Percentiles rank a stretch among this genome's conserved stretches.
These are phyloP conservation scores for Diplodia intermedia DNA, from an alignment of 2,329 filamentous ascomycete species.

Conservation along the genomic window DNA sequence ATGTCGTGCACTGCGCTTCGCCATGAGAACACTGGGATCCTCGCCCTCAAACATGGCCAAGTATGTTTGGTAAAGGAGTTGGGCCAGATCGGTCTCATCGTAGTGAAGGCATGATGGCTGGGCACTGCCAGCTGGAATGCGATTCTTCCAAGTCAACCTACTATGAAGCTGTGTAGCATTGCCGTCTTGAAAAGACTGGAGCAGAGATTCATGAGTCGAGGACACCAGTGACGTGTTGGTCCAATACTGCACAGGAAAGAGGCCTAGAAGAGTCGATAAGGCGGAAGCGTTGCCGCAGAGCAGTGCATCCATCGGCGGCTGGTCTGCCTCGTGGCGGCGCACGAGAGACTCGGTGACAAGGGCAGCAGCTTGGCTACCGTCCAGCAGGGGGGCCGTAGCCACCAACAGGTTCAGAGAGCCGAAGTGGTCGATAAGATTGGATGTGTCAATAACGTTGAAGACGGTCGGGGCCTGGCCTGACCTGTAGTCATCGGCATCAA, in stretches of 20 bases:
- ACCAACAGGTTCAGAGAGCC: slow-evolving; percentile 56
- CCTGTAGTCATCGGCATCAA: slow-evolving; percentile 53
- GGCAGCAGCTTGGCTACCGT: slow-evolving; percentile 52
- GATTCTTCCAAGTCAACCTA: slow-evolving; percentile 9
- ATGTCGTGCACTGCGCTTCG: not conserved
- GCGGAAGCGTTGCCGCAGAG: slow-evolving; percentile 55
- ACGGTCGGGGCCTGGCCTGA: slow-evolving; percentile 39
- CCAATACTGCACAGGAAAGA: slow-evolving; percentile 60
- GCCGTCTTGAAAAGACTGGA: not conserved
- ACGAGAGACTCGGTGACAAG: slow-evolving; percentile 55
- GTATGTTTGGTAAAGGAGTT: slow-evolving; percentile 33
- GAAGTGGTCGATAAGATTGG: slow-evolving; percentile 53
- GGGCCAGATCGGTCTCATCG: slow-evolving; percentile 30
- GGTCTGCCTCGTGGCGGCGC: slow-evolving; percentile 40
- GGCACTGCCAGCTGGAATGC: not conserved
- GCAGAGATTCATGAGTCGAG: slow-evolving; percentile 37
- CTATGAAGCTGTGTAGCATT: not conserved
- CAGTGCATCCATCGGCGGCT: slow-evolving; percentile 38
- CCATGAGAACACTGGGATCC: not conserved
- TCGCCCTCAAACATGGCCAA: slow-evolving; percentile 36
- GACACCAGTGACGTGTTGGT: slow-evolving; percentile 51
- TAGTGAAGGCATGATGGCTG: slow-evolving; percentile 45
- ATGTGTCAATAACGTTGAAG: slow-evolving; percentile 66
- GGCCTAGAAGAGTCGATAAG: slow-evolving; percentile 55
- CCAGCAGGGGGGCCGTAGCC: slow-evolving; percentile 58